A percentile compares a stretch with the other conserved stretches of the same genome.
These are phyloP conservation scores for Aspergillus fijiensis DNA, from an alignment of 2,329 filamentous ascomycete genomes.

Conservation along the genomic window DNA sequence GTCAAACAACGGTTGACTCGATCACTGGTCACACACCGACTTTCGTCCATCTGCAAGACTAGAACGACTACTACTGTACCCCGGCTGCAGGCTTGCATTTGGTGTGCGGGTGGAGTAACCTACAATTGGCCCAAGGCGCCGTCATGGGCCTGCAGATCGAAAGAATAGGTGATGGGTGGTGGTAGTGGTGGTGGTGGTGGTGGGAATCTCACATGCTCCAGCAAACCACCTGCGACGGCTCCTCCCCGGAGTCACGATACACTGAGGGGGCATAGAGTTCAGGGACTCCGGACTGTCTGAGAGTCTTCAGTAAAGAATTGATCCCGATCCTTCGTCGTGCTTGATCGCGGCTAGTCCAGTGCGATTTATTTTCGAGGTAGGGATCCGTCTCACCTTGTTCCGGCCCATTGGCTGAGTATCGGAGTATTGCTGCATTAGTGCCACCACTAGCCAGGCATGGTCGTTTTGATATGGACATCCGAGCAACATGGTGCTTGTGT, in stretches of 20 bases:
- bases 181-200: neutral
- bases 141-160: slow-evolving; percentile 8
- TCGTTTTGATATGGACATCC: slow-evolving; percentile 3
- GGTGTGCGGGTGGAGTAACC: neutral
- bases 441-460: slow-evolving; percentile 2
- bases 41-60: neutral
- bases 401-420: slow-evolving; percentile 1
- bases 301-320: neutral
- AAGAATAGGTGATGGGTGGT: neutral
- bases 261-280: neutral
- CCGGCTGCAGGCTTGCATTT: neutral
- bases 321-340: slow-evolving; percentile 7
- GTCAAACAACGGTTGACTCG: neutral
- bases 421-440: slow-evolving; percentile 7
- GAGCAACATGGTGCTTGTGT: neutral
- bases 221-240: neutral
- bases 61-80: neutral
- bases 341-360: slow-evolving; percentile 12
- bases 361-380: slow-evolving; percentile 1
- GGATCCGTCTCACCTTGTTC: slow-evolving; percentile 5
- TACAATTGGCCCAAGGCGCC: slow-evolving; percentile 4
- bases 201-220: slow-evolving; percentile 6
- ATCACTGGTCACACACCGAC: slow-evolving; percentile 7
- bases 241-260: neutral
- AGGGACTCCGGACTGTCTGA: neutral